phyloP scores from a whole-genome alignment of 1,284 basidiomycete genomes.

The Malassezia japonica region DNA sequence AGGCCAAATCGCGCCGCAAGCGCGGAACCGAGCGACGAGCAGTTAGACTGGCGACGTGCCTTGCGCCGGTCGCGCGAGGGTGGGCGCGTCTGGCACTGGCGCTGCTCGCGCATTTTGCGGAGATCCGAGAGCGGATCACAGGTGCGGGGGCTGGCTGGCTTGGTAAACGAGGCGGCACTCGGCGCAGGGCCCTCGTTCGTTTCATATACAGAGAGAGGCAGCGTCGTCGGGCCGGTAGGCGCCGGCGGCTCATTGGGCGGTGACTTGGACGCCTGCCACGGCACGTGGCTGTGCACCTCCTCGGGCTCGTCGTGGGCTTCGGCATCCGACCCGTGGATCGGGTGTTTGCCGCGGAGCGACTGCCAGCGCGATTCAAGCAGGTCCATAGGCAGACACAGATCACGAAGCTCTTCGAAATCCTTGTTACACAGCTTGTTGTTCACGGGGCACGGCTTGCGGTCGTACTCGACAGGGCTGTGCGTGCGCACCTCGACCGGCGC shows the following conservation, averaged over 20 bases:
- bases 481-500: conserved; percentile 41
- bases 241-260: no score
- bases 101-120: background rate
- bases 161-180: no score
- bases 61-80: background rate
- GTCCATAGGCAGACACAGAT: conserved; percentile 43
- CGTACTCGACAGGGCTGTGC: conserved; percentile 46
- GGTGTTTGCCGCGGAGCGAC: background rate
- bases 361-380: conserved; percentile 39
- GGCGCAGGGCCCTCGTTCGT: no score
- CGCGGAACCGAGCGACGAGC: background rate
- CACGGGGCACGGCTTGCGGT: conserved; percentile 41
- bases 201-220: no score
- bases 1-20: conserved; percentile 25
- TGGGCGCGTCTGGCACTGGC: background rate
- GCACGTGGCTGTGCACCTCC: no score
- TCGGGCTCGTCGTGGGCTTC: no score
- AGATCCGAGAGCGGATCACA: conserved; percentile 1
- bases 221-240: no score
- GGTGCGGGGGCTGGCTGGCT: no score
- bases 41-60: background rate
- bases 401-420: conserved; percentile 43
- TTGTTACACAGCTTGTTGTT: conserved; percentile 37
- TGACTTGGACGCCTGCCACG: no score
- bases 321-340: no score